Evolutionary conservation across 352 stramenopile species (phyloP), one percentile per base, ranked within the genome.

Genomic region (Phytopythium oedochilum): DNA sequence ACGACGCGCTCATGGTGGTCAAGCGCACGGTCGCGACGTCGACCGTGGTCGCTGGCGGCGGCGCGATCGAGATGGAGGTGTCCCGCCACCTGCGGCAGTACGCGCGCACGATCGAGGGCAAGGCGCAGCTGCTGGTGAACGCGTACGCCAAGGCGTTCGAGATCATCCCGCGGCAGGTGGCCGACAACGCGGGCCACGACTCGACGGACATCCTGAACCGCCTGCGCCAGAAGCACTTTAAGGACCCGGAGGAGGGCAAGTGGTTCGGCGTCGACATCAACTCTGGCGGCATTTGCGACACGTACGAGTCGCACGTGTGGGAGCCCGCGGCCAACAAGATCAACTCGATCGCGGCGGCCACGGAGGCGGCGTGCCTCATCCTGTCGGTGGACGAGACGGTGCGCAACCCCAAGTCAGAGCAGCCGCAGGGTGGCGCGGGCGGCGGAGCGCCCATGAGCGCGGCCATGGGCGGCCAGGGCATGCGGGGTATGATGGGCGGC

Each of bases 371-470:
- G 10, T 99, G 96, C 74, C 89, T 99, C 46, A 99, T 99, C 68
- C 78, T 99, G 31, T 97, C 85, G 40, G 98, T 99, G 61, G 97
- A 99, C 70, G 96, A 99, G 78, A 99, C 97, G 28, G 95, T 99
- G 59, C 94, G 97, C 63, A 99, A 99, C 73, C 97, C 97, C 18
- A 93, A 94, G 70, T 98, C 92, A 61, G 89, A 98, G 74, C 92
- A 98, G 88, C 94, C 68, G 62, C 82, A 83, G 59, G 86, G 61
- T 43, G 75, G 69, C 7, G 64, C 64, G 26, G 70, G 77, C 47
- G 65, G 61, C 42, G 73, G 83, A 28, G 66, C 75, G 15, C 90
- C 91, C 11, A 90, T 97, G 70, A 96, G 83, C 60, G 79, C 84
- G 18, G 92, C 89, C 34, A 97, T 97, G 89, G 90, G 90, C 40